These are phyloP conservation scores for Candida endomychidarum DNA, from an alignment of 805 yeast species.

Conservation along the genomic window DNA sequence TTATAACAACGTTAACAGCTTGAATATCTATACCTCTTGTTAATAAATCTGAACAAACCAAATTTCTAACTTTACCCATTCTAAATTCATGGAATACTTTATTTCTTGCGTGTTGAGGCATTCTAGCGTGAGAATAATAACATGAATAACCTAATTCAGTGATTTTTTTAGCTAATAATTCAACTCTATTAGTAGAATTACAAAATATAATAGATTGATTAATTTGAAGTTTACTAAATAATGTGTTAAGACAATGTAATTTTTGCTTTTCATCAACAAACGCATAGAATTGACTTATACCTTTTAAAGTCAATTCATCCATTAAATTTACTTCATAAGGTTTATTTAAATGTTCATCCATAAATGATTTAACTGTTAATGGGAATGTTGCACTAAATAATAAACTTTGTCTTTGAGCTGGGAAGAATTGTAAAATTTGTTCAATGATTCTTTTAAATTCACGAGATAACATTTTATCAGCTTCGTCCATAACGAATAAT, in stretches of 20 bases:
- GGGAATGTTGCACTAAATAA: constrained; percentile 97
- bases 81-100: constrained; percentile 98
- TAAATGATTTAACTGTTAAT: constrained; percentile 84
- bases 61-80: constrained; percentile 95
- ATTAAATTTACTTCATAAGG: constrained; percentile 95
- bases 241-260: constrained; percentile 90
- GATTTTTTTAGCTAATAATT: constrained; percentile 90
- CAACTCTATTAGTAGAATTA: constrained; percentile 95
- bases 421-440: constrained; percentile 81
- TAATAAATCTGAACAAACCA: constrained; percentile 93
- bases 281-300: constrained; percentile 98
- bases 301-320: constrained; percentile 95
- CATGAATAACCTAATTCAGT: constrained; percentile 96
- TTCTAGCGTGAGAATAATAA: constrained; percentile 93
- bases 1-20: constrained; percentile 96
- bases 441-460: constrained; percentile 88
- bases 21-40: constrained; percentile 99
- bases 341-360: constrained; percentile 84
- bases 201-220: constrained; percentile 97
- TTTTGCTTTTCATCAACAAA: constrained; percentile 96
- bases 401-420: constrained; percentile 67
- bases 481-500: constrained; percentile 96
- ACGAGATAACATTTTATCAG: constrained; percentile 91
- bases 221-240: constrained; percentile 90
- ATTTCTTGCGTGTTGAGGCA: constrained; percentile 97